Percentiles rank a stretch among this genome's conserved stretches.
Evolutionary conservation across 1,284 basidiomycete species (phyloP).

Genomic region (Ceratobasidium sp.): DNA sequence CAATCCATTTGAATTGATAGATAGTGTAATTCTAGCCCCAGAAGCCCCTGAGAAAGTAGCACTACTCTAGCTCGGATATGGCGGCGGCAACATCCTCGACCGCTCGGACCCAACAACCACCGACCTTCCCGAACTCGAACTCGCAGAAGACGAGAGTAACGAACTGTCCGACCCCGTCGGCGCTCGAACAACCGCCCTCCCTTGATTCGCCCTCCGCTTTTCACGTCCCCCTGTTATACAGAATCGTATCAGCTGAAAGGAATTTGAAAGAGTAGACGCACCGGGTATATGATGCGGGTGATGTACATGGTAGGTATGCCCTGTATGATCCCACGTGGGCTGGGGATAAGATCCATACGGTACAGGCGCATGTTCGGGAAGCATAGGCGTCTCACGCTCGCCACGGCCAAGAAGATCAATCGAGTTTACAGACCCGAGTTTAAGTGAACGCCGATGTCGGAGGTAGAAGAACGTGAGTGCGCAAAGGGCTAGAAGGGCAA

Average conservation of each 20-base stretch:
- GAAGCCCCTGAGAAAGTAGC: too few relatives aligned
- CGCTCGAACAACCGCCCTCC: neutral
- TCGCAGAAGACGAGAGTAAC: neutral
- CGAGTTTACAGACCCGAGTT: neutral
- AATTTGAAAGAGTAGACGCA: neutral
- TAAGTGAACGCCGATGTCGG: neutral
- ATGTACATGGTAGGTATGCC: neutral
- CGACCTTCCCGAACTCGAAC: neutral
- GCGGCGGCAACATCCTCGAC: neutral
- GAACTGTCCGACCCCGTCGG: slow-evolving; percentile 1
- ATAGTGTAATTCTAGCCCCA: too few relatives aligned
- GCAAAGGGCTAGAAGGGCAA: neutral
- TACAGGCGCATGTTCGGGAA: neutral
- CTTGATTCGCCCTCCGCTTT: neutral
- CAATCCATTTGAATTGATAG: too few relatives aligned
- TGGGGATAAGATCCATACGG: neutral
- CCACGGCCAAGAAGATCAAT: neutral
- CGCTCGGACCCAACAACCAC: neutral
- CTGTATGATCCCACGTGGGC: neutral
- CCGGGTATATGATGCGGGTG: neutral
- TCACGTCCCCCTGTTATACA: neutral
- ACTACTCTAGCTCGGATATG: neutral
- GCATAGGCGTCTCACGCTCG: neutral
- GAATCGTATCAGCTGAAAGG: neutral
- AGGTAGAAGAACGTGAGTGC: neutral